A percentile compares a stretch with the other conserved stretches of the same genome.
These are phyloP conservation scores for Candida boidinii DNA, from an alignment of 805 yeast species.

Conservation along the genomic window DNA sequence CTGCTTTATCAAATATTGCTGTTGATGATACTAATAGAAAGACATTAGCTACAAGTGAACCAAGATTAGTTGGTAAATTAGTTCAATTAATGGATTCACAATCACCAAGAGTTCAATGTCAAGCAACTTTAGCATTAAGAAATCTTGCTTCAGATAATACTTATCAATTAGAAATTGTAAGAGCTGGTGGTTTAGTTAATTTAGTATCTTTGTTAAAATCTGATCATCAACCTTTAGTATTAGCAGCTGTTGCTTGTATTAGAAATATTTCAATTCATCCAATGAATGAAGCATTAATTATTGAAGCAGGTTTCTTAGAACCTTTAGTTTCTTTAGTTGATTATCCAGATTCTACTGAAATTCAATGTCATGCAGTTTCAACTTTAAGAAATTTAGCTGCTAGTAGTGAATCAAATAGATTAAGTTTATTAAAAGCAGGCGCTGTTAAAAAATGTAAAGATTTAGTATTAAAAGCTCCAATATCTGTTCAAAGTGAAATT, in stretches of 20 bases:
- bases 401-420: conserved; percentile 83
- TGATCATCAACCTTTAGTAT: conserved; percentile 80
- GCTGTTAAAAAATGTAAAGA: conserved; percentile 91
- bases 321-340: conserved; percentile 83
- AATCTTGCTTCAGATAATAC: conserved; percentile 94
- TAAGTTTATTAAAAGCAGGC: conserved; percentile 88
- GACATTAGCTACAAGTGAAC: conserved; percentile 84
- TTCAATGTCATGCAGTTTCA: conserved; percentile 96
- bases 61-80: conserved; percentile 78
- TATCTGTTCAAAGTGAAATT: conserved; percentile 90
- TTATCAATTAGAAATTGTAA: conserved; percentile 91
- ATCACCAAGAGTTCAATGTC: conserved; percentile 94
- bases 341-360: conserved; percentile 85
- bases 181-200: conserved; percentile 93
- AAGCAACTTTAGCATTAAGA: conserved; percentile 93
- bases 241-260: conserved; percentile 97
- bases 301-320: conserved; percentile 91
- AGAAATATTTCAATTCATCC: conserved; percentile 97
- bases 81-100: conserved; percentile 90
- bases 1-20: conserved; percentile 94
- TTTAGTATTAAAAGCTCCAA: conserved; percentile 77
- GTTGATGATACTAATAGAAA: conserved; percentile 90
- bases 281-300: conserved; percentile 87
- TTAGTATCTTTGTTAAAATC: conserved; percentile 85
- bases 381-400: conserved; percentile 96